phyloP scores from a whole-genome alignment of 176 grass and related monocot species.

The Oryza glaberrima region DNA sequence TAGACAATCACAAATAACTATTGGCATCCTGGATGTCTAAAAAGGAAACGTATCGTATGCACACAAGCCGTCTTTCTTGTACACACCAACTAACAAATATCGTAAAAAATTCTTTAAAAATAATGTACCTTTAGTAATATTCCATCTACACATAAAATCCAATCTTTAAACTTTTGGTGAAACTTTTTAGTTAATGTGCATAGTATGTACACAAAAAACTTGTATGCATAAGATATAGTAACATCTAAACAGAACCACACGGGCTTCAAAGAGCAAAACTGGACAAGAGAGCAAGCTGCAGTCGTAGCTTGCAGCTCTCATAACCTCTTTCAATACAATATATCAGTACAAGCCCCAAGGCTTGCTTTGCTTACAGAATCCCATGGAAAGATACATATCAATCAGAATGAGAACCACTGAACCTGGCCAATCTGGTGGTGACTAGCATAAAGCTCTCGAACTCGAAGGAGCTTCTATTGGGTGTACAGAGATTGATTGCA shows the following conservation, averaged over 20 bases:
- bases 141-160: too few relatives aligned
- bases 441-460: conserved; percentile 40
- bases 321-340: neutral
- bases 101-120: too few relatives aligned
- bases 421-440: conserved; percentile 1
- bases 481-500: conserved; percentile 7
- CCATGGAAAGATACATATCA: conserved; percentile 30
- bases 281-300: neutral
- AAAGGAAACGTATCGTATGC: too few relatives aligned
- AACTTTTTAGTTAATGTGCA: too few relatives aligned
- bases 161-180: too few relatives aligned
- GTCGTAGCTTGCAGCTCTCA: neutral
- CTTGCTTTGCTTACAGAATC: conserved; percentile 35
- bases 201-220: too few relatives aligned
- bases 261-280: neutral
- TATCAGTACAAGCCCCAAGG: neutral
- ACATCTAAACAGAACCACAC: neutral
- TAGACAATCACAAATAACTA: neutral
- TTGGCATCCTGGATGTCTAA: neutral
- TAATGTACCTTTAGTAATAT: too few relatives aligned
- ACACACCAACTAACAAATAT: too few relatives aligned
- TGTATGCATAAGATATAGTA: too few relatives aligned
- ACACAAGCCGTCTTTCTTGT: too few relatives aligned
- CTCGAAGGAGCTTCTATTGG: conserved; percentile 18
- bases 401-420: conserved; percentile 6